These are phyloP conservation scores for Sugiyamaella neomexicana DNA, from an alignment of 1,139 yeast genomes.

Conservation along the genomic window DNA sequence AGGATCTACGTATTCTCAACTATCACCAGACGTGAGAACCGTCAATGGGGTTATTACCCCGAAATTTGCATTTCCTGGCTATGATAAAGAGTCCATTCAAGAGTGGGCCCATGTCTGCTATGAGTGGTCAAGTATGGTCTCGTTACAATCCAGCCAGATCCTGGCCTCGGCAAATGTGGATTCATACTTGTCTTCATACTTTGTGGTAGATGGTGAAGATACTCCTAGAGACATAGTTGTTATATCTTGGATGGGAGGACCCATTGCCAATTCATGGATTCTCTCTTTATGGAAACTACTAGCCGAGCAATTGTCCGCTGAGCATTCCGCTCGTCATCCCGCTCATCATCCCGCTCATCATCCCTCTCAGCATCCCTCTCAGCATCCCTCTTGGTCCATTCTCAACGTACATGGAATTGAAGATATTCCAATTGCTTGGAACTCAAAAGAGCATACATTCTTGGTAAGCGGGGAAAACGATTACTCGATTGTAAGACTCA, in stretches of 20 bases:
- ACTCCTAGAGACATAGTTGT: conserved; percentile 20
- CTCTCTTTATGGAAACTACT: conserved; percentile 21
- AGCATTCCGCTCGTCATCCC: too few species aligned
- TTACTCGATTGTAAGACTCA: conserved; percentile 28
- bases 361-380: too few species aligned
- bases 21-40: not conserved
- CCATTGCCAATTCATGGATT: conserved; percentile 23
- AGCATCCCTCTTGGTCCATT: conserved; percentile 25
- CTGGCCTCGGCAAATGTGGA: conserved; percentile 28
- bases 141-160: conserved; percentile 29
- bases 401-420: conserved; percentile 35
- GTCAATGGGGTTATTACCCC: conserved; percentile 22
- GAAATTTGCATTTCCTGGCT: conserved; percentile 19
- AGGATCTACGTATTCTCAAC: not conserved
- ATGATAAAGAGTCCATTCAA: conserved; percentile 25
- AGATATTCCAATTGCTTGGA: conserved; percentile 38
- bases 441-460: conserved; percentile 30
- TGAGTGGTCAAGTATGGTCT: conserved; percentile 39
- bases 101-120: conserved; percentile 37
- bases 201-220: conserved; percentile 25
- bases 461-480: conserved; percentile 32
- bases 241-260: conserved; percentile 26
- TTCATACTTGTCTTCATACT: conserved; percentile 31
- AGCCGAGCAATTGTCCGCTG: too few species aligned
- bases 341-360: too few species aligned